Percentiles rank a stretch among this genome's conserved stretches.
These are phyloP conservation scores for Bauhinia variegata DNA, from an alignment of 306 rosid species.

Conservation along the genomic window DNA sequence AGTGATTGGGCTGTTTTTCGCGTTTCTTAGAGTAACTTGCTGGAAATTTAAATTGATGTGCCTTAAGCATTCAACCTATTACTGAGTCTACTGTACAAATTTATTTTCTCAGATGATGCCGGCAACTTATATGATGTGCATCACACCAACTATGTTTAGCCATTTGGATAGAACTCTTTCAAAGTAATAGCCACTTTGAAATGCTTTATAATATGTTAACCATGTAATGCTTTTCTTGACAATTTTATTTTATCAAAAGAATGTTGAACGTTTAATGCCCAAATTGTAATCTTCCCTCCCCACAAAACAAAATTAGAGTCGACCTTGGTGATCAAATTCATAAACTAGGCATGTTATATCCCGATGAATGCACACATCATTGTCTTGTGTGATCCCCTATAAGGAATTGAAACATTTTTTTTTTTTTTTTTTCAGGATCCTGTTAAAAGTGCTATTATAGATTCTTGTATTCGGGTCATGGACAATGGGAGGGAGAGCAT, in stretches of 20 bases:
- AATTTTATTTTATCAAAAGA: background rate
- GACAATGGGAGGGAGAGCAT: constrained; percentile 92
- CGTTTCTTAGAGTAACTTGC: background rate
- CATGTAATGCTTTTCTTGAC: background rate
- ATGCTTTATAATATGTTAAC: background rate
- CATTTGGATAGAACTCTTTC: background rate
- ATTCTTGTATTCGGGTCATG: constrained; percentile 72
- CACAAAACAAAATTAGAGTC: background rate
- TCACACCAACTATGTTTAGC: background rate
- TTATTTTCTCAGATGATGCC: background rate
- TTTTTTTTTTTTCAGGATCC: constrained; percentile 65
- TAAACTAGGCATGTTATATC: background rate
- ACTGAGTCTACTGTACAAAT: background rate
- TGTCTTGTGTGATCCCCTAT: constrained; percentile 4
- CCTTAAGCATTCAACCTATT: background rate
- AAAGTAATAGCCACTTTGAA: background rate
- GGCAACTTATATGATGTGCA: too few relatives aligned
- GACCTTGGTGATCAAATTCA: background rate
- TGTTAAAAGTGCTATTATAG: constrained; percentile 79
- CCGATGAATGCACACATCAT: background rate
- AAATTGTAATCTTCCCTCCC: background rate
- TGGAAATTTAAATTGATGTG: background rate
- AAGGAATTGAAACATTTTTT: constrained; percentile 26
- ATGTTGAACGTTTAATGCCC: background rate
- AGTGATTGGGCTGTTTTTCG: too few relatives aligned